Conservation (phyloP, 805 yeast species). For the Yarrowia divulgata region DNA sequence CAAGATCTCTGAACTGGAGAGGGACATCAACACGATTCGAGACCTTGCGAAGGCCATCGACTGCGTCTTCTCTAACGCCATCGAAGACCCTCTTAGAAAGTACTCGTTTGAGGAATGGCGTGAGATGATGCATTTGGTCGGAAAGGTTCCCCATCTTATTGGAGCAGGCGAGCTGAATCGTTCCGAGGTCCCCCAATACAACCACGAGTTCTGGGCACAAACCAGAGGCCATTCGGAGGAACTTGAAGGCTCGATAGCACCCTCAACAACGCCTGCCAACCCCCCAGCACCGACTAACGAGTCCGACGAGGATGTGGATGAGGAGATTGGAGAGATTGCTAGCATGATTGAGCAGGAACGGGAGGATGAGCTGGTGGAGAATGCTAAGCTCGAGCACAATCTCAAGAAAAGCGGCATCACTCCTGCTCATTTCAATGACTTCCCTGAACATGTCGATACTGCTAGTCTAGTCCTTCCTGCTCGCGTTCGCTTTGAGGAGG, state of each 20-base stretch:
- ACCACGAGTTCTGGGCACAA: slow-evolving; percentile 33
- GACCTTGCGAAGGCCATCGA: slow-evolving; percentile 27
- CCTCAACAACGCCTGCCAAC: background rate
- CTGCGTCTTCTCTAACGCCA: slow-evolving; percentile 22
- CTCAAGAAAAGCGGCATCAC: slow-evolving; percentile 10
- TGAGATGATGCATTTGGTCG: slow-evolving; percentile 48
- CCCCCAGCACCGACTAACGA: background rate
- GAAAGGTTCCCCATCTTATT: slow-evolving; percentile 48
- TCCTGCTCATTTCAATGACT: slow-evolving; percentile 10
- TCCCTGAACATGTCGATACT: slow-evolving; percentile 26
- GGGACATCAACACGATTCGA: slow-evolving; percentile 4
- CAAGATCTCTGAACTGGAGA: slow-evolving; percentile 19
- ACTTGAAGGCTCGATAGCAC: background rate
- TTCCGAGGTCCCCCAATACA: slow-evolving; percentile 14
- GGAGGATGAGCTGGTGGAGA: slow-evolving; percentile 24
- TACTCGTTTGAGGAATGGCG: slow-evolving; percentile 64
- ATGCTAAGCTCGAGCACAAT: slow-evolving; percentile 20
- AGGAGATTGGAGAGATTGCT: slow-evolving; percentile 29
- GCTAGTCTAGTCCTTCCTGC: slow-evolving; percentile 46
- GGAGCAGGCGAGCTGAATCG: slow-evolving; percentile 68
- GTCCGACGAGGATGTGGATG: slow-evolving; percentile 7
- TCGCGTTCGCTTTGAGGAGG: slow-evolving; percentile 61
- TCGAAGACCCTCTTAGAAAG: slow-evolving; percentile 50
- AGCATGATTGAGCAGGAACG: slow-evolving; percentile 29
- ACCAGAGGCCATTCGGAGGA: slow-evolving; percentile 23